Conservation (phyloP, 2,329 filamentous ascomycete genomes). For the Calonectria ilicicola region DNA sequence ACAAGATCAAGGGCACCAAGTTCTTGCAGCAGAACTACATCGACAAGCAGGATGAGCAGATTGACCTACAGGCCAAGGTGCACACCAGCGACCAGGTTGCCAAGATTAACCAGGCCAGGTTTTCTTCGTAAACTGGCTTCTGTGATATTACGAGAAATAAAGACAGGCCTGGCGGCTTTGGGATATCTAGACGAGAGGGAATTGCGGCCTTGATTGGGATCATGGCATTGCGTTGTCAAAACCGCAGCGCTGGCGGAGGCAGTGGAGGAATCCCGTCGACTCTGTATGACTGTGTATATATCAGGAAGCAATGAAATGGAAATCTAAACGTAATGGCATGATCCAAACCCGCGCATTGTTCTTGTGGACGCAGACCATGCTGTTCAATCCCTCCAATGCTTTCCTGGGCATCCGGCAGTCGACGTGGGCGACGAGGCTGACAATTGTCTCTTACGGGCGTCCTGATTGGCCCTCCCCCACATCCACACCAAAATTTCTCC, state of each 20-base stretch:
- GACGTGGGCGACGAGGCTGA: conserved; percentile 44
- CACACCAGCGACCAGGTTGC: conserved; percentile 55
- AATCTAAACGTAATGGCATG: conserved; percentile 25
- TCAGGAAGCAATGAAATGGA: conserved; percentile 43
- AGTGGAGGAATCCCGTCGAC: conserved; percentile 36
- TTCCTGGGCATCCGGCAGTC: conserved; percentile 1
- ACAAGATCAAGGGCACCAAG: conserved; percentile 82
- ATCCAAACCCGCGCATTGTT: background rate
- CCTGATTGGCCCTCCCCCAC: conserved; percentile 43
- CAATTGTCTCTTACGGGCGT: conserved; percentile 29
- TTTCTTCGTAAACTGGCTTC: conserved; percentile 42
- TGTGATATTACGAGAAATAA: conserved; percentile 3
- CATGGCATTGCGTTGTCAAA: conserved; percentile 31
- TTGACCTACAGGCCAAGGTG: conserved; percentile 53
- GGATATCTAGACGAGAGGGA: conserved; percentile 35
- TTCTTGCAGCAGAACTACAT: conserved; percentile 85
- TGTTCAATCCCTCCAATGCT: conserved; percentile 3
- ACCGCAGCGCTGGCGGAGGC: conserved; percentile 30
- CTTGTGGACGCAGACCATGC: background rate
- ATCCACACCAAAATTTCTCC: conserved; percentile 46
- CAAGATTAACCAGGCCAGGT: conserved; percentile 51
- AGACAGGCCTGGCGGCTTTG: conserved; percentile 20
- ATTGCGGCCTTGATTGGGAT: conserved; percentile 34
- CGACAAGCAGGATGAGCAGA: conserved; percentile 60
- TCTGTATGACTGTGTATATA: conserved; percentile 51